Base-by-base conservation (phyloP, 2,329 filamentous ascomycete species). In the Aspergillus luchuensis region DNA sequence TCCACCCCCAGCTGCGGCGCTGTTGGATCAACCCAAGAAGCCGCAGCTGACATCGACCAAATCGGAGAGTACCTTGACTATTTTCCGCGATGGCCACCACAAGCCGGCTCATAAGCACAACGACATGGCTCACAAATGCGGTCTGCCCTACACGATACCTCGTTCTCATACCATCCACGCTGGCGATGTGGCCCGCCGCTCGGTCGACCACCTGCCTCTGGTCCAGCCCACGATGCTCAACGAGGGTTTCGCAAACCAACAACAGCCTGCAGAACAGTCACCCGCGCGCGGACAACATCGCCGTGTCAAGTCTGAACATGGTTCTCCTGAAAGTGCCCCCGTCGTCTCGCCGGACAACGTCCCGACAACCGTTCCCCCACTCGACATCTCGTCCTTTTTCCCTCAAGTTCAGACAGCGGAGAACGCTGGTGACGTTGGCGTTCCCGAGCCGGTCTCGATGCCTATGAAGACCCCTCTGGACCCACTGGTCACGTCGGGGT, bases 61-160 rank as follows among this genome's bases (percentile, higher is more conserved):
- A 66, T 87, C 85, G 23, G 86, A 89, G 56, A 82, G 81, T 60
- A 83, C 82, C 30, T 75, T 88, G 67, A 87, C 84, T 17, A 79
- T 87, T 60, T 87, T 87, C 70, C 80, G 84, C 21, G 87, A 88
- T 69, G 86, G 86, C 60, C 85, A 88, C 67, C 85, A 88, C 76
- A 87, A 87, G 76, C 86, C 86, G 10, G 84, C 82, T 54, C 86
- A 88, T 70, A 85, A 86, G 66, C 85, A 86, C 75, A 88, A 88
- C 74, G 84, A 87, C 72, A 81, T 84, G 64, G 85, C 85, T 61
- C 86, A 88, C 69, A 84, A 87, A 62, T 85, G 82, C 58, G 85
- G 85, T 60, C 76, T 84, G 66, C 87, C 87, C 1, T 89, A 89
- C 75, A 85, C 85, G 69, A 84, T 88, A 65, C 84, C 85, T 50